A percentile compares a stretch with the other conserved stretches of the same genome.
These are phyloP conservation scores for Alternaria alternata DNA, from an alignment of 2,329 filamentous ascomycete species.

Conservation along the genomic window DNA sequence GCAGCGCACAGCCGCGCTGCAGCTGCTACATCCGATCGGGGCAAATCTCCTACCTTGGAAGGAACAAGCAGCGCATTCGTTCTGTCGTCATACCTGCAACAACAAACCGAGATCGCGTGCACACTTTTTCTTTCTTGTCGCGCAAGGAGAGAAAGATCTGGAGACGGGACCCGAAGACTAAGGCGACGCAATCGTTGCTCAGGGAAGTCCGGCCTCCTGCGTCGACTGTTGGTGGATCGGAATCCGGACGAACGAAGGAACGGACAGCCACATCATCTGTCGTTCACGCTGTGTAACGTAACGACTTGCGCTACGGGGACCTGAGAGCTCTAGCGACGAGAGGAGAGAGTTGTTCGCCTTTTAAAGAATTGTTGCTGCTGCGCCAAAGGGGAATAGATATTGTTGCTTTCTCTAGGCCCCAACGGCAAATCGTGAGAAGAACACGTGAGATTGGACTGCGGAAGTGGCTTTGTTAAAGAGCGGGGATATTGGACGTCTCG, in stretches of 20 bases:
- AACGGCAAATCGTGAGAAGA: not conserved
- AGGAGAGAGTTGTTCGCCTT: not conserved
- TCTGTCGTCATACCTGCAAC: not conserved
- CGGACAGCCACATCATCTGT: not conserved
- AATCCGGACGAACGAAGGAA: not conserved
- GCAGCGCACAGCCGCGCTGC: not conserved
- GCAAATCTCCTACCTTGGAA: not conserved
- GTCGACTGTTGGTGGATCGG: conserved; percentile 13
- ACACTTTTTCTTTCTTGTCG: not conserved
- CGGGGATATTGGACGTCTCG: not conserved
- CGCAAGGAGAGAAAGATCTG: not conserved
- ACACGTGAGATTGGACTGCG: not conserved
- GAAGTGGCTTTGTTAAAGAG: not conserved
- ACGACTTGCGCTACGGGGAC: not conserved
- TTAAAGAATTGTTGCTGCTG: conserved; percentile 2
- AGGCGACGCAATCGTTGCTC: not conserved
- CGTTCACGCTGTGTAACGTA: conserved; percentile 13
- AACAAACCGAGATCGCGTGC: not conserved
- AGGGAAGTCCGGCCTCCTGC: conserved; percentile 8
- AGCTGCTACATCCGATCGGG: not conserved
- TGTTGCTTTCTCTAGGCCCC: not conserved
- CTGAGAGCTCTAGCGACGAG: not conserved
- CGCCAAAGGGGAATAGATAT: not conserved
- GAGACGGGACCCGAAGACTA: not conserved
- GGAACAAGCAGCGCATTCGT: not conserved